Evolutionary conservation across 306 rosid genomes (phyloP).

Genomic region (Acacia confusa): DNA sequence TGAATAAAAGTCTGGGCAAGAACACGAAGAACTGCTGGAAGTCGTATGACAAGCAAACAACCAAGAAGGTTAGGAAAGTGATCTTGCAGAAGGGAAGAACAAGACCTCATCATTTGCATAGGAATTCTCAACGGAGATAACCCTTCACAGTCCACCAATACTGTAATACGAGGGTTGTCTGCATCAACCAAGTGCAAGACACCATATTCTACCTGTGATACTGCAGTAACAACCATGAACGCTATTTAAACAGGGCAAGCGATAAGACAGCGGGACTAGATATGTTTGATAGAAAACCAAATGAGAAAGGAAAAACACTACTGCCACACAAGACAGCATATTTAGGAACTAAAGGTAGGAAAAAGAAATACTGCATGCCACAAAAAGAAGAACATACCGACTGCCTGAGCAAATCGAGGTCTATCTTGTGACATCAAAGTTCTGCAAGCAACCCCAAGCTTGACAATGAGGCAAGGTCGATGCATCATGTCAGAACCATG

Average conservation of each 20-base stretch:
- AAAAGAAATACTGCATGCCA: conserved; percentile 28
- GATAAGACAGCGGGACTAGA: conserved; percentile 16
- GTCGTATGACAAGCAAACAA: conserved; percentile 76
- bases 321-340: neutral
- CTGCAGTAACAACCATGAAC: conserved; percentile 57
- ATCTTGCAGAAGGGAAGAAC: conserved; percentile 89
- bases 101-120: conserved; percentile 78
- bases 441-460: conserved; percentile 70
- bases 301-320: neutral
- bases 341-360: neutral
- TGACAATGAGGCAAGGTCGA: conserved; percentile 74
- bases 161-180: conserved; percentile 73
- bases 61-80: conserved; percentile 96
- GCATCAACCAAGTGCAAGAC: conserved; percentile 66
- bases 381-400: conserved; percentile 63
- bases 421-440: conserved; percentile 59
- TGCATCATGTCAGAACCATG: conserved; percentile 70
- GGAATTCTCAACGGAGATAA: conserved; percentile 86
- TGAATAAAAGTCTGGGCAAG: conserved; percentile 81
- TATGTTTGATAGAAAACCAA: neutral
- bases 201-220: conserved; percentile 92
- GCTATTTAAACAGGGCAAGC: conserved; percentile 25
- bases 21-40: conserved; percentile 84
- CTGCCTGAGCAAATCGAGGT: conserved; percentile 81
- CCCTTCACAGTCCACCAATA: conserved; percentile 94